These are phyloP conservation scores for Scutellaria galericulata DNA, from an alignment of 257 asterid species.

Conservation along the genomic window DNA sequence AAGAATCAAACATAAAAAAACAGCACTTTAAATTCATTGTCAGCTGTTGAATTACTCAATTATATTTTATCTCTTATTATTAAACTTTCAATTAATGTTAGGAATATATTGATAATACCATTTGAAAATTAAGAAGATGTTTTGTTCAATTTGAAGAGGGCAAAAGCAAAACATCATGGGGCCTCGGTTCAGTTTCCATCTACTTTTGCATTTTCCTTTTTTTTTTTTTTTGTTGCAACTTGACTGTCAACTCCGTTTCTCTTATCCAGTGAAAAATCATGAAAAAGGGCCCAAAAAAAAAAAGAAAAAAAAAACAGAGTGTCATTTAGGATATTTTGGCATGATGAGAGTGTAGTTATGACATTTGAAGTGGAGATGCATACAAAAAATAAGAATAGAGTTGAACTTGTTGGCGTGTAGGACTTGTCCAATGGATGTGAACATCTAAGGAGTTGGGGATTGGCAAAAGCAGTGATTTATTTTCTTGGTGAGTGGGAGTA, in stretches of 20 bases:
- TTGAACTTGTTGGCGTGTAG: constrained; percentile 54
- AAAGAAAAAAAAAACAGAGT: too few species aligned
- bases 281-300: not conserved
- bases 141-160: constrained; percentile 29
- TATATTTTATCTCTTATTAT: too few species aligned
- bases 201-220: constrained; percentile 26
- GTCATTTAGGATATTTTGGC: constrained; percentile 12
- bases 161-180: constrained; percentile 54
- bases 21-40: constrained; percentile 23
- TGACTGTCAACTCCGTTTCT: constrained; percentile 19
- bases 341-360: constrained; percentile 40
- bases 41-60: too few species aligned
- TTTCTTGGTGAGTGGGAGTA: constrained; percentile 43
- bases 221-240: constrained; percentile 14
- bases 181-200: constrained; percentile 39
- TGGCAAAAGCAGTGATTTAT: constrained; percentile 44
- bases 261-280: constrained; percentile 14
- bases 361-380: constrained; percentile 35
- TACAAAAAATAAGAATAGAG: constrained; percentile 44
- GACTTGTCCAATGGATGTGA: constrained; percentile 59
- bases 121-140: too few species aligned
- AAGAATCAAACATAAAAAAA: constrained; percentile 12
- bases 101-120: too few species aligned
- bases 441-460: constrained; percentile 53
- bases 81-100: too few species aligned